phyloP scores from a whole-genome alignment of 768 basidiomycete genomes.

The Rhodosporidiobolus odoratus region DNA sequence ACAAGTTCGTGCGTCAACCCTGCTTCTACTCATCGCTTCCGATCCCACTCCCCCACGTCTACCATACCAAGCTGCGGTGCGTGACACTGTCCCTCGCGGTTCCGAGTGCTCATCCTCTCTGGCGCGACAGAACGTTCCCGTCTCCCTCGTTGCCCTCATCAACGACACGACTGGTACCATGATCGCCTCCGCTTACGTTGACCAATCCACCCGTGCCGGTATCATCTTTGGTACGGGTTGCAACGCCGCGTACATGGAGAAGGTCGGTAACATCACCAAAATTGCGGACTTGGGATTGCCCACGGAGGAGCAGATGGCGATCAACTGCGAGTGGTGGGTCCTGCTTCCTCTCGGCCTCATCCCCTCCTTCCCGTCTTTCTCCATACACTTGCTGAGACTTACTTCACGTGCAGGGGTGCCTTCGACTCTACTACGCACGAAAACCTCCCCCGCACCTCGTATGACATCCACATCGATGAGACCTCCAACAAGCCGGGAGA shows the following conservation, averaged over 20 bases:
- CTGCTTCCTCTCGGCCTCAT: neutral
- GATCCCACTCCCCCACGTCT: neutral
- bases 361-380: neutral
- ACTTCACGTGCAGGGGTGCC: constrained; percentile 63
- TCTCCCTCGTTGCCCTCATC: constrained; percentile 77
- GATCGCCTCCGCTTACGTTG: constrained; percentile 93
- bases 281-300: constrained; percentile 56
- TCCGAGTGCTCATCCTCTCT: no score
- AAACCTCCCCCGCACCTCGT: constrained; percentile 89
- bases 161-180: constrained; percentile 98
- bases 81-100: neutral
- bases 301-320: constrained; percentile 64
- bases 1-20: constrained; percentile 60
- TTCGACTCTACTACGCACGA: constrained; percentile 95
- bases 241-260: constrained; percentile 90
- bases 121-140: constrained; percentile 64
- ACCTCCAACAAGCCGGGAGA: constrained; percentile 93
- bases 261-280: constrained; percentile 76
- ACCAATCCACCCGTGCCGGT: constrained; percentile 82
- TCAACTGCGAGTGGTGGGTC: constrained; percentile 82
- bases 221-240: constrained; percentile 98
- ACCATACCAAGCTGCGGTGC: no score
- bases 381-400: no score
- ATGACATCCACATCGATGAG: constrained; percentile 86
- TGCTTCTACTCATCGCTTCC: neutral